These are phyloP conservation scores for Pichia inconspicua DNA, from an alignment of 1,139 yeast genomes.

Conservation along the genomic window DNA sequence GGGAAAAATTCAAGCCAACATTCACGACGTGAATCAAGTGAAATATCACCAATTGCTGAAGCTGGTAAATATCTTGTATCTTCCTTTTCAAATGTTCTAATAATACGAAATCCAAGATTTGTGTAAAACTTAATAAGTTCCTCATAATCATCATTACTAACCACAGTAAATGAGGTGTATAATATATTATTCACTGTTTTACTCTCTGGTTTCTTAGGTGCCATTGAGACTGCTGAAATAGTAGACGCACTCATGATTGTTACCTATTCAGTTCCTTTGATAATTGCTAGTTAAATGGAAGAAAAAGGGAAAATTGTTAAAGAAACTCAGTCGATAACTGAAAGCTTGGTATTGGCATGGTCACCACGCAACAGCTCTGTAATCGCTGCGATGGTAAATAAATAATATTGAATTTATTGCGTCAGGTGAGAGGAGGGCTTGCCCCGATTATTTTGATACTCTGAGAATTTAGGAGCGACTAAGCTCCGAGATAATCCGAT, in stretches of 20 bases:
- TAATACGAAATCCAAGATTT: constrained; percentile 49
- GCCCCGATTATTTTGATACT: background rate
- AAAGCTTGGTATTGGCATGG: too few species aligned
- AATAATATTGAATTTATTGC: background rate
- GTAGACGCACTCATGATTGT: background rate
- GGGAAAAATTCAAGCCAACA: constrained; percentile 68
- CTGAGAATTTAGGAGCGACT: too few species aligned
- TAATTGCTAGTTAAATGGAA: too few species aligned
- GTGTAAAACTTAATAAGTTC: constrained; percentile 46
- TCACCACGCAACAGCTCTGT: background rate
- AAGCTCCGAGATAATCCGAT: background rate
- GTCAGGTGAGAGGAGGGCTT: background rate
- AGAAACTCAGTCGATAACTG: too few species aligned
- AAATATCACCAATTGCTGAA: constrained; percentile 39
- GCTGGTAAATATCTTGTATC: background rate
- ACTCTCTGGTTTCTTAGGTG: background rate
- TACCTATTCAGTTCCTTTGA: too few species aligned
- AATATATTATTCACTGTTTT: constrained; percentile 5
- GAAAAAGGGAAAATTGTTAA: background rate
- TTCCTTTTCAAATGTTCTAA: constrained; percentile 44
- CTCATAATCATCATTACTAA: constrained; percentile 39
- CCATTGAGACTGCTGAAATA: background rate
- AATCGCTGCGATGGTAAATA: too few species aligned
- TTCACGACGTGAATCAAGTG: constrained; percentile 58
- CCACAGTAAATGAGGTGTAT: constrained; percentile 50